A percentile compares a stretch with the other conserved stretches of the same genome.
Conservation (phyloP, 1,284 basidiomycete genomes). For the Vanrija pseudolonga region DNA sequence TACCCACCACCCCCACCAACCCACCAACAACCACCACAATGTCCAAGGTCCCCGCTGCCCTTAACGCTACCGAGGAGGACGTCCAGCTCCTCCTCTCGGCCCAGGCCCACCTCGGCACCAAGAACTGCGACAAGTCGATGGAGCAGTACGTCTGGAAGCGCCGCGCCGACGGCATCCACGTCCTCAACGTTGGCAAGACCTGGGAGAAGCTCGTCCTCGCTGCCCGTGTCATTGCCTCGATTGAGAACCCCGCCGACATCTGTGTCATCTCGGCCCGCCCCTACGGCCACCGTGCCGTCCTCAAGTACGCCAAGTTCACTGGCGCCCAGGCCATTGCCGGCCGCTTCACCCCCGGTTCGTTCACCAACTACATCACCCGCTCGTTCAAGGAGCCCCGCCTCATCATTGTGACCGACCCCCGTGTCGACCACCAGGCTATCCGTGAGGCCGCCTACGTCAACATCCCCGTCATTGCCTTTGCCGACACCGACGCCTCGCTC, state of each 20-base stretch:
- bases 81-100: constrained; percentile 92
- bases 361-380: constrained; percentile 99
- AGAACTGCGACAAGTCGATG: constrained; percentile 99
- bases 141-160: constrained; percentile 96
- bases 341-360: constrained; percentile 97
- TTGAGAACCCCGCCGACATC: constrained; percentile 97
- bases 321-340: constrained; percentile 98
- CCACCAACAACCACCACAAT: constrained; percentile 27
- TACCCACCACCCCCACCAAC: constrained; percentile 10
- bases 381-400: constrained; percentile 99
- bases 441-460: constrained; percentile 99
- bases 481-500: constrained; percentile 95
- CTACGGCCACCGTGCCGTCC: constrained; percentile 98
- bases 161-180: constrained; percentile 89
- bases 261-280: constrained; percentile 97
- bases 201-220: constrained; percentile 99
- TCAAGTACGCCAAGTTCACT: constrained; percentile 97
- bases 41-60: constrained; percentile 81
- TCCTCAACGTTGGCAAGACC: constrained; percentile 98
- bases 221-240: constrained; percentile 86
- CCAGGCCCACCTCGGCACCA: constrained; percentile 93
- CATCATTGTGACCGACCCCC: constrained; percentile 97
- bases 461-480: constrained; percentile 98
- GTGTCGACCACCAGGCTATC: constrained; percentile 99
- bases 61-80: constrained; percentile 95